A percentile compares a stretch with the other conserved stretches of the same genome.
Conservation (phyloP, 345 rosid species). For the Kernera saxatilis region DNA sequence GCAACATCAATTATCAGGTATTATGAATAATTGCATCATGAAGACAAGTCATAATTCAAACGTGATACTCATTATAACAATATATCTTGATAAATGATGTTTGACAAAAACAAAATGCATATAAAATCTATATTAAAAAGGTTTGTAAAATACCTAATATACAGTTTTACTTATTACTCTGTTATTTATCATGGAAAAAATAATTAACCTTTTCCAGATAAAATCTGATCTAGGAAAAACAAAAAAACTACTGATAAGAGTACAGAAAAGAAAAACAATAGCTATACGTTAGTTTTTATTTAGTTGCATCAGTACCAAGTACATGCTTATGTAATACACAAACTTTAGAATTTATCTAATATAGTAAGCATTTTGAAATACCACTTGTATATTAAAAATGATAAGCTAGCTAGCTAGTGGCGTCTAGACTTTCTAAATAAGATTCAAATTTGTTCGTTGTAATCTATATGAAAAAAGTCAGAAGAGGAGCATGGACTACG, state of each 20-base stretch:
- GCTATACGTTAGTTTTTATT: too few species aligned
- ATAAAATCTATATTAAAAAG: not conserved
- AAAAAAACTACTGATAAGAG: too few species aligned
- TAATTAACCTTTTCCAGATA: not conserved
- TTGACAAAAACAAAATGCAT: not conserved
- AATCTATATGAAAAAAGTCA: not conserved
- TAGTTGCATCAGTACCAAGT: not conserved
- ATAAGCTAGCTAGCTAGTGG: not conserved
- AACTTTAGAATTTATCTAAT: not conserved
- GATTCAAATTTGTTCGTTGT: not conserved
- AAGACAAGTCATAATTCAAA: not conserved
- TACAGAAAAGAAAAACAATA: too few species aligned
- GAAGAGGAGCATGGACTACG: conserved; percentile 2
- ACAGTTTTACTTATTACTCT: not conserved
- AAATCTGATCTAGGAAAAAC: too few species aligned
- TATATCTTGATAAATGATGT: not conserved
- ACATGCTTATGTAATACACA: not conserved
- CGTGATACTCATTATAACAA: not conserved
- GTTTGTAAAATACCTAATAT: not conserved
- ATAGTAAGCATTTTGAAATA: not conserved
- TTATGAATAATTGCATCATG: not conserved
- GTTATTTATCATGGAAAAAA: not conserved
- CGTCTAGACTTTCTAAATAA: not conserved
- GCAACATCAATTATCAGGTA: not conserved
- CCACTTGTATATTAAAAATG: not conserved